Conservation (phyloP, 139 green algal genomes). For the Coelastrella sp. region DNA sequence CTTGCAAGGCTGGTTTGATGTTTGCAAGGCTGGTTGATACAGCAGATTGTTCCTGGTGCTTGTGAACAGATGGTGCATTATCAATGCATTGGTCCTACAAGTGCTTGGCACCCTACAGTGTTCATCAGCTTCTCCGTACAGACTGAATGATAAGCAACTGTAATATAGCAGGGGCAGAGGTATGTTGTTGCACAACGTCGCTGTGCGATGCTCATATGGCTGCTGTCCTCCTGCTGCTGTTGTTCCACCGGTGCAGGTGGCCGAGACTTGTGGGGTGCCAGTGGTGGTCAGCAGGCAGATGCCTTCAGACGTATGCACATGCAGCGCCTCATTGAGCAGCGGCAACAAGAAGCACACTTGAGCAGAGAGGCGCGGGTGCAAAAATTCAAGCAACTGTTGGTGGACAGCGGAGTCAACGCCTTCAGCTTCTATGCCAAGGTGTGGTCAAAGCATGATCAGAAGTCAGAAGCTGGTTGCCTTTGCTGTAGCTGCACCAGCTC, state of each 20-base stretch:
- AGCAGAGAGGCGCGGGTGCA: slow-evolving; percentile 48
- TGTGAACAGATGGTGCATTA: no score
- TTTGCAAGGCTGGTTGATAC: not conserved
- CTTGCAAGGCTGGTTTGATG: not conserved
- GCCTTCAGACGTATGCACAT: slow-evolving; percentile 30
- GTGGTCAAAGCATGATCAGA: not conserved
- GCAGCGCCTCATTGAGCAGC: slow-evolving; percentile 20
- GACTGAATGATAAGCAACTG: not conserved
- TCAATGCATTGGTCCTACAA: no score
- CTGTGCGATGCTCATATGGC: not conserved
- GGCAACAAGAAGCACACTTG: not conserved
- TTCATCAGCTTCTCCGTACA: no score
- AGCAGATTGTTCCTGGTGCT: not conserved
- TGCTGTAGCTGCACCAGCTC: no score
- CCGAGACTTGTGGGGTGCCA: not conserved
- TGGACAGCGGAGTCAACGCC: slow-evolving; percentile 53
- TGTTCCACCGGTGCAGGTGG: not conserved
- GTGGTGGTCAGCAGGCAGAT: slow-evolving; percentile 17
- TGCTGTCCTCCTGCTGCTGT: slow-evolving; percentile 1
- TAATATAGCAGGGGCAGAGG: not conserved
- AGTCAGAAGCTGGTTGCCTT: no score
- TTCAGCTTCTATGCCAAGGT: slow-evolving; percentile 52
- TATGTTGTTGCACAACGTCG: not conserved
- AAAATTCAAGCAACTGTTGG: slow-evolving; percentile 76
- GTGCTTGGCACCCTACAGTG: no score